Evolutionary conservation across 805 yeast species (phyloP), one percentile per base, ranked within the genome.

Genomic region (Zygotorulaspora danielsina): DNA sequence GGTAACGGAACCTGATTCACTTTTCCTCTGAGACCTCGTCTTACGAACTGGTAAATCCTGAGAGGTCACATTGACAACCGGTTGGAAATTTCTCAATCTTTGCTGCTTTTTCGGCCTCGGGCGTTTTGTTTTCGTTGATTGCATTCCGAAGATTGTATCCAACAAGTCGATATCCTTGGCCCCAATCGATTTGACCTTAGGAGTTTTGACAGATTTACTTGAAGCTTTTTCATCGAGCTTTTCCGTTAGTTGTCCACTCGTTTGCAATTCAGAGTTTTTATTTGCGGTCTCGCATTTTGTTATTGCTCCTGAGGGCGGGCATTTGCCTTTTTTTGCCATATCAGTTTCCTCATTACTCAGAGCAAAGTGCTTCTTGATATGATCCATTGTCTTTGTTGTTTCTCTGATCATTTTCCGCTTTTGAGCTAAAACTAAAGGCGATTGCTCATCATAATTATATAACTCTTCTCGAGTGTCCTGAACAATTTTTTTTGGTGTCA

Each of bases 391-490:
- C 34, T 28, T 47, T 16, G 48, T 44, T 19, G 45, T 37, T 13
- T 43, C 54, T 41, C 53, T 42, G n/a, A 48, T 41, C 43, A 39
- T 50, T 42, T 39, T 53, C 31, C 58, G 43, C 34, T 45, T 47
- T 26, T 53, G 56, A 11, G 49, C 53, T 19, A 50, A 35, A n/a
- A 41, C 54, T 27, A 48, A 24, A 3, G 57, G 59, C 3, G 59
- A 52, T 26, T 52, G 49, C 25, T 54, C 55, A n/a, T 38, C 42
- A 15, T 38, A 28, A 10, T 37, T n/a, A 20, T 16, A 30, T n/a
- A 28, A 6, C 3, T 19, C 30, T 16, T 19, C 18, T 31, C 20
- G 11, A 19, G 17, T 20, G 19, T 25, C 11, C 13, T 22, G 36
- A 10, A 13, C 29, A 20, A 26, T 31, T 7, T 30, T 19, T 22